Base-by-base conservation (phyloP, 768 basidiomycete genomes). In the Leccinum longicurvipes region DNA sequence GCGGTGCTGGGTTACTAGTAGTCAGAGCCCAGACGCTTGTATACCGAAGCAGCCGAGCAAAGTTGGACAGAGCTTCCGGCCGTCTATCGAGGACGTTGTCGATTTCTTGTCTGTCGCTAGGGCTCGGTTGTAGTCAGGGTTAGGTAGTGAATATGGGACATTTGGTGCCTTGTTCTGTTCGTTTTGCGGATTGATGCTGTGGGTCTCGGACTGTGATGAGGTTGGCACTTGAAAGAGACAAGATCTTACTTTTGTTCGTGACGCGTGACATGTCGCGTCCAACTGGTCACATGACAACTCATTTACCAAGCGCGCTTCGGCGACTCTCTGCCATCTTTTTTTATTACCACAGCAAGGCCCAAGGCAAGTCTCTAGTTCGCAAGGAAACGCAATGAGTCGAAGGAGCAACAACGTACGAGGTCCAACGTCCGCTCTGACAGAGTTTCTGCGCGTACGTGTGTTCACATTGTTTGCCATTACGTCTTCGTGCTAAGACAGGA, bases 391-490 rank as follows among this genome's bases (percentile, higher is more conserved):
- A 6, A 70, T 72, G 69, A 71, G 71, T 51, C 60, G 69, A 53
- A 60, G 69, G 45, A 32, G 54, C 1, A 82, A 82, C 67, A 88
- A 88, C 56, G 83, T 93, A 42, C 82, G 87, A 12, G 91, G 92
- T 0, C 91, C 92, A 3, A 83, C 87, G 0, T 92, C 89, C 21
- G 91, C 91, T 0, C 72, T 93, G 12, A 92, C 91, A 32, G 89
- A 91, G 59, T 93, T 88, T 61, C 74, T 93, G 31, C 81, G 81
- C 63, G 91, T 89, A 56, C 27, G 75, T 70, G 24, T n/a, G 4
- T 23, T 12, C 36, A 36, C n/a, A 41, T 19, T 12, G 19, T n/a
- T 36, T n/a, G n/a, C 36, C 17, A 19, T 41, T 10, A 41, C 12
- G n/a, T 10, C 6, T 4, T 17, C 5, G 19, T 41, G 39, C 39